Percentiles rank a stretch among this genome's conserved stretches.
These are phyloP conservation scores for Coprinopsis marcescibilis DNA, from an alignment of 768 basidiomycete genomes.

Conservation along the genomic window DNA sequence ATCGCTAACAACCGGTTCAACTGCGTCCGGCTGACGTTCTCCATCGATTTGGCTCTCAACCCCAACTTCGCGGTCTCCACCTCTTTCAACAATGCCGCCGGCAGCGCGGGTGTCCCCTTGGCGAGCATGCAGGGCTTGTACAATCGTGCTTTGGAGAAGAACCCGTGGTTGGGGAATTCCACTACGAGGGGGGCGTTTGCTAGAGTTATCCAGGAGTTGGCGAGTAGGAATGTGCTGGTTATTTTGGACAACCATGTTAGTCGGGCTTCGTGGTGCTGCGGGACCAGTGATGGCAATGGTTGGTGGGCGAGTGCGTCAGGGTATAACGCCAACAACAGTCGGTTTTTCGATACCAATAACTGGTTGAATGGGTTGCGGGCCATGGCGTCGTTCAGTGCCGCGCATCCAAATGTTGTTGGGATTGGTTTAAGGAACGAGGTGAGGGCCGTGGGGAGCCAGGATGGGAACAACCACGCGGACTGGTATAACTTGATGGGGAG, in stretches of 20 bases:
- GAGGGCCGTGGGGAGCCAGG: conserved; percentile 12
- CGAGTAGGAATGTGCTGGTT: conserved; percentile 9
- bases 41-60: conserved; percentile 18
- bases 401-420: conserved; percentile 15
- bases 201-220: conserved; percentile 14
- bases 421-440: conserved; percentile 19
- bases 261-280: conserved; percentile 18
- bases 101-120: conserved; percentile 11
- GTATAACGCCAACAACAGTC: conserved; percentile 15
- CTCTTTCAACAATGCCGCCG: conserved; percentile 15
- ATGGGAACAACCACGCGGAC: conserved; percentile 13
- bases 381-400: conserved; percentile 14
- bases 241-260: conserved; percentile 19
- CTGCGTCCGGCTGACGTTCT: conserved; percentile 18
- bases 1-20: conserved; percentile 17
- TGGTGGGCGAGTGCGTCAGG: conserved; percentile 17
- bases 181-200: conserved; percentile 14
- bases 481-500: conserved; percentile 15
- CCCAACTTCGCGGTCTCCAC: conserved; percentile 13
- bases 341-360: conserved; percentile 16
- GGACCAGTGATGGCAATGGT: conserved; percentile 16
- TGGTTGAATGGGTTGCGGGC: conserved; percentile 15
- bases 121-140: conserved; percentile 14
- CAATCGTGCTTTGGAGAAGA: conserved; percentile 12
- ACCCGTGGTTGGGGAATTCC: conserved; percentile 13